Base-by-base conservation (phyloP, 305 asterid species). In the Fraxinus dipetala region DNA sequence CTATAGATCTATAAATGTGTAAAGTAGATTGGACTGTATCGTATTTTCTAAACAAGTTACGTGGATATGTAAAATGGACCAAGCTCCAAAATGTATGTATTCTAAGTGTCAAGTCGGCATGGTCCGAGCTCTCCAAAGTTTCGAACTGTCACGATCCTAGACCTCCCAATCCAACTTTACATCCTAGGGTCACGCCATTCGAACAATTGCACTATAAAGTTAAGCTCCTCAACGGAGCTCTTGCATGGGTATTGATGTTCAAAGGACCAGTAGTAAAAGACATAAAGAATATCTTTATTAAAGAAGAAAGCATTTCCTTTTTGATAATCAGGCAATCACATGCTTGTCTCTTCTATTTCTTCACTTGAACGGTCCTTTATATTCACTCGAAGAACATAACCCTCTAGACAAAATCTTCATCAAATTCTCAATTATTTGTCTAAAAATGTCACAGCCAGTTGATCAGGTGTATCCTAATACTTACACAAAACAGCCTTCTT, bases 261-360 rank as follows among this genome's bases (percentile, higher is more conserved):
- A 70, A 70, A 32, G 45, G 45, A 70, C 35, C 78, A 9, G 80
- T 83, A 79, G 81, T 82, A 82, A 88, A 88, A 88, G 75, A 85
- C 91, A 85, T 81, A 80, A 85, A 83, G 93, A 91, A 91, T 89
- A 87, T 87, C 90, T 92, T 93, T 90, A 88, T 84, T 90, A 90
- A 93, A 91, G 91, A 81, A 18, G 45, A 78, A 79, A 78, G 75
- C 61, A 79, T 80, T 79, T 45, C 77, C 74, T 79, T 89, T 87
- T 89, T 75, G 65, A 85, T 76, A 28, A 48, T 51, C 30, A 80
- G 14, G 36, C 86, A 76, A 79, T 48, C 31, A 61, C 22, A 43
- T 85, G 85, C 77, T 81, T 77, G 84, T 79, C 85, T 26, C 85
- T n/a, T 78, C 78, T 77, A 72, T 26, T 16, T 63, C 24, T 14